phyloP scores from a whole-genome alignment of 352 stramenopile species.

The Pythium biforme region DNA sequence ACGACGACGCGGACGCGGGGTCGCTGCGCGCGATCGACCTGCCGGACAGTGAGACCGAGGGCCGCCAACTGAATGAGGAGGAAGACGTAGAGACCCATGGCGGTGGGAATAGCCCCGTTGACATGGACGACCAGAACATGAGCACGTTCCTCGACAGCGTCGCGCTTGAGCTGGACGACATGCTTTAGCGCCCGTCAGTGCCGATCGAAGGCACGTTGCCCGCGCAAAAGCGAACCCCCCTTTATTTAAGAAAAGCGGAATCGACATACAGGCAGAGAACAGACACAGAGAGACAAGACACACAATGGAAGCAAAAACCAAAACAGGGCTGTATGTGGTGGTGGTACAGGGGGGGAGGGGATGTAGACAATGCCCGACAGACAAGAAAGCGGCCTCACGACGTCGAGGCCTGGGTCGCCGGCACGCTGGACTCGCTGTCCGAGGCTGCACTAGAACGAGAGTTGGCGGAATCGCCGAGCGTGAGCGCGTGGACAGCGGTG shows the following conservation, averaged over 20 bases:
- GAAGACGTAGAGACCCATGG: not conserved
- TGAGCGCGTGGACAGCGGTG: conserved; percentile 75
- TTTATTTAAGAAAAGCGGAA: conserved; percentile 17
- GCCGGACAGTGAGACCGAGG: conserved; percentile 5
- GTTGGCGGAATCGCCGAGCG: conserved; percentile 22
- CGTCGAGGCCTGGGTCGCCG: conserved; percentile 12
- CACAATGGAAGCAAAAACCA: not conserved
- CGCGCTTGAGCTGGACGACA: conserved; percentile 75
- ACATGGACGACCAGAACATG: conserved; percentile 72
- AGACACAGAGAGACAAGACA: not conserved
- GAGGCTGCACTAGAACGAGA: not conserved
- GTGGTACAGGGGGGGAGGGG: conserved; percentile 1
- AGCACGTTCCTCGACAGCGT: conserved; percentile 81
- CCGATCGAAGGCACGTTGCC: not conserved
- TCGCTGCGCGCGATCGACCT: conserved; percentile 11
- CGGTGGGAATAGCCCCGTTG: conserved; percentile 10
- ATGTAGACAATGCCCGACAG: too few relatives aligned
- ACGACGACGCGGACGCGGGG: conserved; percentile 5
- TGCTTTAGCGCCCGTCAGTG: conserved; percentile 38
- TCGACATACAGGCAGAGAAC: not conserved
- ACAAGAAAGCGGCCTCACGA: not conserved
- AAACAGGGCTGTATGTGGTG: too few relatives aligned
- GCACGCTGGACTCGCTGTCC: conserved; percentile 13
- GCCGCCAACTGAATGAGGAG: not conserved
- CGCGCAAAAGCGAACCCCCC: too few relatives aligned